A percentile compares a stretch with the other conserved stretches of the same genome.
Conservation (phyloP, 495 filamentous ascomycete genomes). For the Penicillium maclennaniae region DNA sequence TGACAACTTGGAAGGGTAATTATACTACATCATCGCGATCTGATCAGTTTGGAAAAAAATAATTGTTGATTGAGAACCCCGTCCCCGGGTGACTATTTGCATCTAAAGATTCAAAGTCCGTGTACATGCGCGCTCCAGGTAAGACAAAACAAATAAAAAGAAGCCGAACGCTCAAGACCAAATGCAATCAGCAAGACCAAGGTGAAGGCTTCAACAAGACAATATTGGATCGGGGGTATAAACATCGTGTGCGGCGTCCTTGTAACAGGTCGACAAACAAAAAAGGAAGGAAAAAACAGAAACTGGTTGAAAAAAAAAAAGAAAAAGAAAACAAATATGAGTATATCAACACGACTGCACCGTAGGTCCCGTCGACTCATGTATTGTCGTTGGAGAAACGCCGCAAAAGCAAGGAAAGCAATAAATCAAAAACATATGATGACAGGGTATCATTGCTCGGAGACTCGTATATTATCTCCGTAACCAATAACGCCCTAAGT, state of each 20-base stretch:
- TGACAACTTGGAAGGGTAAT: neutral
- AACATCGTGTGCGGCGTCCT: constrained; percentile 40
- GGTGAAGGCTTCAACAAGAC: neutral
- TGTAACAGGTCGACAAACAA: constrained; percentile 19
- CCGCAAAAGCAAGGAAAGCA: constrained; percentile 14
- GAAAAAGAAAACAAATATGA: constrained; percentile 8
- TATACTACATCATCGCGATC: constrained; percentile 15
- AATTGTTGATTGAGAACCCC: constrained; percentile 15
- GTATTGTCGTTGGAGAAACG: constrained; percentile 27
- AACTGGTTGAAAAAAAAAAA: constrained; percentile 7
- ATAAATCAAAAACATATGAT: constrained; percentile 22
- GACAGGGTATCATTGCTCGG: constrained; percentile 47
- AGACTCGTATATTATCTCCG: constrained; percentile 49
- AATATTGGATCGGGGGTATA: constrained; percentile 33
- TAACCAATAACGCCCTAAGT: constrained; percentile 37
- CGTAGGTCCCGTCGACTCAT: constrained; percentile 19
- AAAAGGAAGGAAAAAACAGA: constrained; percentile 14
- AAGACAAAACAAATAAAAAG: neutral
- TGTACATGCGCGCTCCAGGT: constrained; percentile 11
- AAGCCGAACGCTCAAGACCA: constrained; percentile 14
- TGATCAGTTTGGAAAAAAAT: constrained; percentile 16
- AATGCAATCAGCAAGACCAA: constrained; percentile 8
- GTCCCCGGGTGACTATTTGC: constrained; percentile 11
- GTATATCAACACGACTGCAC: constrained; percentile 18
- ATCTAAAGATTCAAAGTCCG: constrained; percentile 12